Base-by-base conservation (phyloP, 1,139 yeast genomes). In the Geotrichum restrictum region DNA sequence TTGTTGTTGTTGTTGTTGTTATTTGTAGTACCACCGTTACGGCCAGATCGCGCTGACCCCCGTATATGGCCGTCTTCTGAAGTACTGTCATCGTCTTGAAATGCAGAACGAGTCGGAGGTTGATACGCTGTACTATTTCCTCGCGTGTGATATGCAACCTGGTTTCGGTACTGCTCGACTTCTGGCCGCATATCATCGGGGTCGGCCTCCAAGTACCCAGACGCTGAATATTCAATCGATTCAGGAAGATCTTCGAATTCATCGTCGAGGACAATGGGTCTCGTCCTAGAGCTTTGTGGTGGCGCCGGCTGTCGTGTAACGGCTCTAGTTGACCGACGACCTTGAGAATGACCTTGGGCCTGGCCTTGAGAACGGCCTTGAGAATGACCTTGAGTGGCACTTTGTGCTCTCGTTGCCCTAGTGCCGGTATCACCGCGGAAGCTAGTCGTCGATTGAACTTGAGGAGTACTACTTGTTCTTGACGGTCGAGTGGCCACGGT, bases 131-230 rank as follows among this genome's bases (percentile, higher is more conserved):
- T 36, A 21, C 37, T 27, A 3, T 32, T 42, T 34, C 41, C 41
- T 24, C 44, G 21, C 27, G 50, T 32, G 22, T 51, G 53, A 29
- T 45, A 51, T 13, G 49, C 49, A 21, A 51, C 45, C 18, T 51
- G 54, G 22, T 44, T 43, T 18, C 54, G 19, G 31, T 51, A 47
- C 42, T 16, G 45, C 21, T 37, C 37, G 16, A 45, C 48, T 33
- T 48, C 52, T n/a, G 55, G 53, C 11, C 45, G 49, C 19, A 19
- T 24, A 16, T 49, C 53, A 6, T 33, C 42, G 7, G 38, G 46
- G 31, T 53, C 49, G 11, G 39, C 46, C 21, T 50, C 51, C 3
- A 51, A 43, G 14, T 38, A 51, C 11, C 53, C 50, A 16, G 47
- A 21, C 5, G 29, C n/a, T 7, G 33, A 24, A 21, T 51, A 51